Evolutionary conservation across 1,284 basidiomycete genomes (phyloP).

Genomic region (Vanrija pseudolonga): DNA sequence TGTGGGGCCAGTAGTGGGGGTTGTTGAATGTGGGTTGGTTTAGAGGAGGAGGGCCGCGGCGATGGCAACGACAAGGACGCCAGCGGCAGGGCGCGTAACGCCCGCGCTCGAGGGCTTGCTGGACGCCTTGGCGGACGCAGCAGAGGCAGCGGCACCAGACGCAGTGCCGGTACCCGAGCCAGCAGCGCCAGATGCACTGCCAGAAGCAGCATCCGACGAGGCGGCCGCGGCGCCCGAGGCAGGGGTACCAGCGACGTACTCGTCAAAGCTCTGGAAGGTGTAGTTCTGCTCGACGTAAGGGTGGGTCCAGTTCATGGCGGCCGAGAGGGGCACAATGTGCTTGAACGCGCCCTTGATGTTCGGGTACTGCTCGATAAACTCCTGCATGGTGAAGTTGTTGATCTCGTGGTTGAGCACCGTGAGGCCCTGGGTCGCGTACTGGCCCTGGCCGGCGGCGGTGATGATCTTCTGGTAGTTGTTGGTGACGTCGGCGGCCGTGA

Average conservation of each 20-base stretch:
- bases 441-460: constrained; percentile 41
- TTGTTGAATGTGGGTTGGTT: no score
- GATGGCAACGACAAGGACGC: not conserved
- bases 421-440: constrained; percentile 44
- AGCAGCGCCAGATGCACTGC: not conserved
- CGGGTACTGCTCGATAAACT: constrained; percentile 38
- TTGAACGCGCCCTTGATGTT: constrained; percentile 42
- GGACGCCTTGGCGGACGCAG: no score
- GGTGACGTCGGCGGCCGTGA: constrained; percentile 45
- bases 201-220: not conserved
- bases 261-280: constrained; percentile 37
- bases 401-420: constrained; percentile 53
- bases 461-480: constrained; percentile 52
- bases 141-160: not conserved
- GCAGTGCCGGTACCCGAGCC: not conserved
- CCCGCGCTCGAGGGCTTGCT: no score
- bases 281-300: constrained; percentile 52
- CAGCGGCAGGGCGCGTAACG: not conserved
- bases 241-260: constrained; percentile 17
- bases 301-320: constrained; percentile 48
- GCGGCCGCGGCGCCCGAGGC: not conserved
- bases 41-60: not conserved
- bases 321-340: constrained; percentile 44
- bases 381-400: constrained; percentile 49
- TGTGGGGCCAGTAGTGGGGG: no score